Evolutionary conservation across 129 eudicot genomes (phyloP), one percentile per base, ranked within the genome.

Genomic region (Arctium minus): DNA sequence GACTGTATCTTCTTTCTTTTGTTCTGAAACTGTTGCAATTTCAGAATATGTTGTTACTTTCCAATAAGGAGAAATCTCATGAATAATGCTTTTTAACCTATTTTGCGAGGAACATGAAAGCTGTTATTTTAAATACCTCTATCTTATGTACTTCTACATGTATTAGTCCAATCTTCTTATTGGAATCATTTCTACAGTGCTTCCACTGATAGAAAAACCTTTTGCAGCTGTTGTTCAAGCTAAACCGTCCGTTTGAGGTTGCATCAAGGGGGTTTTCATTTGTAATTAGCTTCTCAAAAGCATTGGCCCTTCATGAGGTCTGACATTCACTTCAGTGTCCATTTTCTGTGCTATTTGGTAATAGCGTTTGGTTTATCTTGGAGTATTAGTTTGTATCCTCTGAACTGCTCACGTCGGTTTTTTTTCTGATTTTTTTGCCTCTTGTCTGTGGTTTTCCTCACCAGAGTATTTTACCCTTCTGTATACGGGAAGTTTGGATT

Each of bases 401-500:
- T 46, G 70, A 73, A 73, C 33, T 30, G 18, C 33, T 40, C 38
- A 68, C 31, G 9, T 76, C 0, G n/a, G 11, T 33, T 27, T 40
- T 27, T 86, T 62, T 79, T 77, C 69, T 83, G 33, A 84, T 78
- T 36, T 82, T 71, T 71, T 65, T 86, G 65, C 70, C 31, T 77
- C 10, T 81, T 48, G 13, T 35, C 36, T 69, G 38, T 78, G 83
- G 76, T 32, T 60, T 22, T 74, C 86, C 17, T 67, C 56, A 83
- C 71, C 92, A 96, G 99, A 91, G 90, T 33, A 50, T 81, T 30
- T 86, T 96, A 82, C 99, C 98, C 73, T 96, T 96, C 84, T 96
- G 97, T 83, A 67, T 89, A 90, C 97, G 97, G 76, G 99, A 96
- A 93, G 97, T 91, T 37, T 96, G 99, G 99, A 94, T 96, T 36